phyloP scores from a whole-genome alignment of 2,329 filamentous ascomycete genomes.

The Chaetomiaceae sp. region DNA sequence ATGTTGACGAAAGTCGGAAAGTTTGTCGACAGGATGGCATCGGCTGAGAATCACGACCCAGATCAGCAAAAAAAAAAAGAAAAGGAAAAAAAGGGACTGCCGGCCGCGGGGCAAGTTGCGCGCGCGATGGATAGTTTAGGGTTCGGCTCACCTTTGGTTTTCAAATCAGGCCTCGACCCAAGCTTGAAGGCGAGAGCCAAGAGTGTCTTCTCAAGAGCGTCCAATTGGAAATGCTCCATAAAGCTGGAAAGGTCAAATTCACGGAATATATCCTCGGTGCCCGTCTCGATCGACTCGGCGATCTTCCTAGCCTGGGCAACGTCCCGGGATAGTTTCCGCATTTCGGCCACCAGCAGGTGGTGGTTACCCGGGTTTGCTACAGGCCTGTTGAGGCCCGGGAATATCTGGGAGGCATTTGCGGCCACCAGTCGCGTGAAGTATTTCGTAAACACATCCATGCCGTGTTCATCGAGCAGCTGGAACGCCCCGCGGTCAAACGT shows the following conservation, averaged over 20 bases:
- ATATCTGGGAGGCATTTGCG: slow-evolving; percentile 88
- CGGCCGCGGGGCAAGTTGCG: too few relatives aligned
- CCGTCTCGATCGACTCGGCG: slow-evolving; percentile 85
- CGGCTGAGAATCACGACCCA: slow-evolving; percentile 52
- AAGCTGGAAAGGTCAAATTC: slow-evolving; percentile 96
- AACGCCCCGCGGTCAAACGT: slow-evolving; percentile 1
- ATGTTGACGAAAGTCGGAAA: slow-evolving; percentile 73
- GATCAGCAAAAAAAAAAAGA: too few relatives aligned
- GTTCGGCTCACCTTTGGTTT: slow-evolving; percentile 72
- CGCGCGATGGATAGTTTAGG: neutral
- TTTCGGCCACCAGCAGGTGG: slow-evolving; percentile 73
- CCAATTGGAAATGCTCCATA: slow-evolving; percentile 92
- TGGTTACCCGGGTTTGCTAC: slow-evolving; percentile 77
- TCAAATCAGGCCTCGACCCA: slow-evolving; percentile 73
- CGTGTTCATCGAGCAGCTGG: slow-evolving; percentile 92
- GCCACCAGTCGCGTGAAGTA: slow-evolving; percentile 91
- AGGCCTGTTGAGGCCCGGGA: slow-evolving; percentile 70
- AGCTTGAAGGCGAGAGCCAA: slow-evolving; percentile 85
- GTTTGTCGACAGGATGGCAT: slow-evolving; percentile 81
- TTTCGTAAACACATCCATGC: slow-evolving; percentile 97
- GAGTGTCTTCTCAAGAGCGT: slow-evolving; percentile 81
- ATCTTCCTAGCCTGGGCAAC: slow-evolving; percentile 82
- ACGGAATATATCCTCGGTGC: slow-evolving; percentile 87
- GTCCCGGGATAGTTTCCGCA: slow-evolving; percentile 79
- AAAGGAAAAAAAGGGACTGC: too few relatives aligned